A percentile compares a stretch with the other conserved stretches of the same genome.
phyloP scores from a whole-genome alignment of 805 yeast species.

The Torulaspora gathmanii region DNA sequence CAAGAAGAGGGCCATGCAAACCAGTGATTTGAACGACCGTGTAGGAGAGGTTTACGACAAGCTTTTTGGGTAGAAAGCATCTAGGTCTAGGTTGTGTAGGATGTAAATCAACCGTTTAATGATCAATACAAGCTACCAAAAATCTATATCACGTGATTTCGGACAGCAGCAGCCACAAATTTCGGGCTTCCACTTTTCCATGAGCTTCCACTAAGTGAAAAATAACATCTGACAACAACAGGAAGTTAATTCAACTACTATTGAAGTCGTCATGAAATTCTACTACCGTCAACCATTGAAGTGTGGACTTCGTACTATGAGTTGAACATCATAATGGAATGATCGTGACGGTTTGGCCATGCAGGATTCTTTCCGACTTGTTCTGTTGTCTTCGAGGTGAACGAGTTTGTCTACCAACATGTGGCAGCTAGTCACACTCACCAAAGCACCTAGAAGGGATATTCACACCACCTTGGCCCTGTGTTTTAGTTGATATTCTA shows the following conservation, averaged over 20 bases:
- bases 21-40: conserved; percentile 69
- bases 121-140: background rate
- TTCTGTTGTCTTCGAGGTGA: conserved; percentile 3
- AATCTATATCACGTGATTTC: too few species aligned
- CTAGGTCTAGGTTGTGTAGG: background rate
- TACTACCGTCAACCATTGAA: too few species aligned
- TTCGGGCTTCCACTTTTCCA: conserved; percentile 1
- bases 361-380: conserved; percentile 2
- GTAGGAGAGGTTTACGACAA: conserved; percentile 61
- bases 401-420: conserved; percentile 1
- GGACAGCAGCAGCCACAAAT: background rate
- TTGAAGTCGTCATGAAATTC: background rate
- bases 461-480: background rate
- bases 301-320: background rate
- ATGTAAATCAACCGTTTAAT: background rate
- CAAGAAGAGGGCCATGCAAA: conserved; percentile 75
- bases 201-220: conserved; percentile 6
- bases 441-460: conserved; percentile 5
- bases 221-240: background rate
- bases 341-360: conserved; percentile 8
- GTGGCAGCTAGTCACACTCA: conserved; percentile 1
- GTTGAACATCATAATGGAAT: background rate
- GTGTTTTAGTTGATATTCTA: background rate
- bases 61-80: conserved; percentile 30
- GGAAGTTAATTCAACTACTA: background rate